These are phyloP conservation scores for Abeoforma whisleri DNA, from an alignment of 78 protist genomes.

Conservation along the genomic window DNA sequence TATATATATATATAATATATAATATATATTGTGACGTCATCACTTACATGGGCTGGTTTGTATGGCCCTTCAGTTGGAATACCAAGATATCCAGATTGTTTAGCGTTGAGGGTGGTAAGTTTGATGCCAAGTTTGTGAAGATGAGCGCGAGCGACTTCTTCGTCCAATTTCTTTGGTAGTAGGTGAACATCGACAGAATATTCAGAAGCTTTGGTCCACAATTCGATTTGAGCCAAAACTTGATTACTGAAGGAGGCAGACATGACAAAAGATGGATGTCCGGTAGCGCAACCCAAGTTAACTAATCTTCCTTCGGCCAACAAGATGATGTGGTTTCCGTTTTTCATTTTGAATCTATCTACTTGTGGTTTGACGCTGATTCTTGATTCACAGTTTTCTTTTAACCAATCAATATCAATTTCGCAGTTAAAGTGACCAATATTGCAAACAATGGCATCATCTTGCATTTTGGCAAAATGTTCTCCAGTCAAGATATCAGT, in stretches of 20 bases:
- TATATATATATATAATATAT: no score
- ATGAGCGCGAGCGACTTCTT: slow-evolving; percentile 96
- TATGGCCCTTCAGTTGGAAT: slow-evolving; percentile 70
- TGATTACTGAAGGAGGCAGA: slow-evolving; percentile 93
- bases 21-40: no score
- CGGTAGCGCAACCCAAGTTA: slow-evolving; percentile 99
- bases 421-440: slow-evolving; percentile 99
- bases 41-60: slow-evolving; percentile 65
- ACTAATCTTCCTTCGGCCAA: slow-evolving; percentile 98
- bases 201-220: slow-evolving; percentile 68
- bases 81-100: slow-evolving; percentile 83
- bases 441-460: slow-evolving; percentile 97
- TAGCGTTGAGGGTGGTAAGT: slow-evolving; percentile 73
- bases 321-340: slow-evolving; percentile 82
- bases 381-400: slow-evolving; percentile 52
- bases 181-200: slow-evolving; percentile 80
- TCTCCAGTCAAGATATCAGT: slow-evolving; percentile 75
- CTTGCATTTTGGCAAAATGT: slow-evolving; percentile 87
- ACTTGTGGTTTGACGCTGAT: slow-evolving; percentile 93
- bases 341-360: slow-evolving; percentile 80
- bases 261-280: slow-evolving; percentile 99
- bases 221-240: slow-evolving; percentile 92
- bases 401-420: slow-evolving; percentile 87
- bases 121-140: slow-evolving; percentile 80
- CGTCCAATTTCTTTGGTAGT: slow-evolving; percentile 95